A percentile compares a stretch with the other conserved stretches of the same genome.
phyloP scores from a whole-genome alignment of 83 land plant species.

The Picea abies region DNA sequence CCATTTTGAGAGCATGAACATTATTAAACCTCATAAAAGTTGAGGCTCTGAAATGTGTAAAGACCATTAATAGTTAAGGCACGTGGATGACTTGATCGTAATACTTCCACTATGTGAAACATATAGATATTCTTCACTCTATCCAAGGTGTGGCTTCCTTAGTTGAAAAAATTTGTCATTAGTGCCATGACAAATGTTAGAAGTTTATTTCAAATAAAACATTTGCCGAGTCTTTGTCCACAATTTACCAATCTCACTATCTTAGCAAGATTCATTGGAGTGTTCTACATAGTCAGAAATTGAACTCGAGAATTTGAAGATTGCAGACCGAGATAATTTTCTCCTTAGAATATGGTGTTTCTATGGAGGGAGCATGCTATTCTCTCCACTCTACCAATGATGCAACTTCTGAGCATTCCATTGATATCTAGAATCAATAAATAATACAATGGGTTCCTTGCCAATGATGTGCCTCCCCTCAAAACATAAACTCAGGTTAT shows the following conservation, averaged over 20 bases:
- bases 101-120: too few relatives aligned
- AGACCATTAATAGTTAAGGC: too few relatives aligned
- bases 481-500: neutral
- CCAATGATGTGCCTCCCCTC: neutral
- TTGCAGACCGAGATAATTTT: too few relatives aligned
- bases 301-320: neutral
- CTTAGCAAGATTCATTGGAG: neutral
- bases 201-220: neutral
- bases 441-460: neutral
- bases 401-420: neutral
- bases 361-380: neutral
- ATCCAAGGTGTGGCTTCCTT: neutral
- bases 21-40: too few relatives aligned
- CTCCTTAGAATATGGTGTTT: too few relatives aligned
- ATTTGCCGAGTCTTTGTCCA: neutral
- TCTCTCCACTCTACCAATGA: neutral
- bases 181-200: neutral
- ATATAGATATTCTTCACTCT: neutral
- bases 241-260: neutral
- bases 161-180: neutral
- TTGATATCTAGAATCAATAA: neutral
- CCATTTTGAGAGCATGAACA: too few relatives aligned
- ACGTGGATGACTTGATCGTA: too few relatives aligned
- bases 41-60: too few relatives aligned
- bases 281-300: neutral